Evolutionary conservation across 2,329 filamentous ascomycete genomes (phyloP), one percentile per base, ranked within the genome.

Genomic region (Colletotrichum agaves): DNA sequence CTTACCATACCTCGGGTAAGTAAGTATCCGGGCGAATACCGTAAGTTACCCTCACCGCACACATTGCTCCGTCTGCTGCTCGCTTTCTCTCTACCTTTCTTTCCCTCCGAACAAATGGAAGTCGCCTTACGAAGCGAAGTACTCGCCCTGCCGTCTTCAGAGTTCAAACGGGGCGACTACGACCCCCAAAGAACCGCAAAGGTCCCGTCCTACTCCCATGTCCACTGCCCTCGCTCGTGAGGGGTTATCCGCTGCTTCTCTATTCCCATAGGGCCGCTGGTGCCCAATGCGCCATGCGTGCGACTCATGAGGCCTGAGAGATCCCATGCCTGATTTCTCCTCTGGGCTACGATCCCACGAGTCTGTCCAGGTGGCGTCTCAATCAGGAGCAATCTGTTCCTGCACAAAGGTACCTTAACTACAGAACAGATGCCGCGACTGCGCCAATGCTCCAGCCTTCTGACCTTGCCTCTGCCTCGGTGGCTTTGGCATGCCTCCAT

Each of bases 271-370:
- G 56, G 60, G 39, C 64, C 64, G 61, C 23, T 68, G 67, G 67
- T 69, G 71, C 70, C 72, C 74, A 76, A 74, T 71, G 72, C 74
- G 71, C 75, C 64, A 64, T 70, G 71, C 8, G 68, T 63, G 71
- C 67, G 69, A 64, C 69, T 64, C 64, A 67, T 67, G 64, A 59
- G 35, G 53, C 39, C 70, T 73, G 62, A 69, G 69, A 61, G 70
- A 68, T 69, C 70, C 71, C 66, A 61, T 71, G 74, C 72, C 74
- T 71, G 75, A 74, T 10, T 44, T 23, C 31, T 44, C 35, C 31
- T 33, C 19, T 35, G 12, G 23, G 35, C 35, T 59, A 43, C 49
- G 19, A 31, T 44, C n/a, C 15, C 15, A 44, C 41, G 4, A 44
- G 5, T 44, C 3, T 44, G 12, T 19, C 17, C 41, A 4, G 15